Base-by-base conservation (phyloP, 495 filamentous ascomycete genomes). In the Daldinia loculata region DNA sequence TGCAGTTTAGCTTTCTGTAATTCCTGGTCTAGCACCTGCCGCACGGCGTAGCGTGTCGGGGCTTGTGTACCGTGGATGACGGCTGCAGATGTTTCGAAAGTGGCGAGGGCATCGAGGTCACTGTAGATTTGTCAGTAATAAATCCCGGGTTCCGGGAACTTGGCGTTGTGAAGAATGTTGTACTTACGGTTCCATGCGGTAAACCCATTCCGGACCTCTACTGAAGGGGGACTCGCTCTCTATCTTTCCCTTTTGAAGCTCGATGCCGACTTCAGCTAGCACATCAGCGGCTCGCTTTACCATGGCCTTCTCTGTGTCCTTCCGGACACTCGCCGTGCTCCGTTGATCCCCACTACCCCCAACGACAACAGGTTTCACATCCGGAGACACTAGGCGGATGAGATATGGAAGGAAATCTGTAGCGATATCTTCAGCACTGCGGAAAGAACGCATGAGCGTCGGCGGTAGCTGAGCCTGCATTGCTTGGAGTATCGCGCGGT, bases 131-230 rank as follows among this genome's bases (percentile, higher is more conserved):
- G 36, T 72, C 51, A 72, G 70, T 36, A 19, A 9, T 4, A 1
- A 9, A 2, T 36, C 9, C 53, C 2, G 27, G 4, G 11, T 36
- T 4, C 53, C 2, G 27, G 4, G 11, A 36, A 36, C 11, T 36
- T 24, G 4, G 4, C 26, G 2, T 24, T 11, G n/a, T 9, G n/a
- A 12, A 32, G 6, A 32, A 32, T 32, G 29, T 32, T 32, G 6
- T 32, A 89, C 90, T 83, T 83, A 94, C 88, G 95, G 95, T 74
- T 98, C 94, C 95, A 99, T 95, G 34, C 95, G 88, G 77, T 95
- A 97, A 11, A 95, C 89, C 90, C 91, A 97, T 70, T 84, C 81
- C 38, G 82, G 88, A 83, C 69, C 83, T 80, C 69, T 85, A 74
- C 56, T 83, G 81, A 58, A 85, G 79, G 39, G 70, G 60, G 74